Base-by-base conservation (phyloP, 2,329 filamentous ascomycete species). In the Mollisia scopiformis region DNA sequence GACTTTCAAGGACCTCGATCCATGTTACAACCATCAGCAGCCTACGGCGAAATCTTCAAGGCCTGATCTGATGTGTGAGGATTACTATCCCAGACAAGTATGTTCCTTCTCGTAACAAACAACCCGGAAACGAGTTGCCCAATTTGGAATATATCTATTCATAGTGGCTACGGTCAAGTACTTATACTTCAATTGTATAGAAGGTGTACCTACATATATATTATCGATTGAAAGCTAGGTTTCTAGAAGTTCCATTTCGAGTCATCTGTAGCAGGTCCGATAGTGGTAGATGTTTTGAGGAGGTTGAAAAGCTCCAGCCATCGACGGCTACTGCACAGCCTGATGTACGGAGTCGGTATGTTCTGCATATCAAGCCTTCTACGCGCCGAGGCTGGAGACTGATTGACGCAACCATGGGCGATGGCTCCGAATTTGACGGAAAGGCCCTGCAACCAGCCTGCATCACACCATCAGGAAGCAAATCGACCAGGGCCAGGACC, bases 351-450 rank as follows among this genome's bases (percentile, higher is more conserved):
- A 51, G 13, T 19, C 16, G 23, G 51, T 58, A 63, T 64, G 59
- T 62, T 64, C 57, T 62, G 59, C 62, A 61, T 63, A 60, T 52
- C 31, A 33, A 43, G 51, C 55, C 43, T 50, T 58, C 47, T 62
- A 62, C 59, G 53, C 62, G 62, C 62, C 56, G 62, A 61, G 47
- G 52, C 57, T 54, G 49, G 37, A 51, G 31, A 39, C 16, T 19
- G 58, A 39, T 49, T 47, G 37, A 59, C 52, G 39, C 39, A 53
- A 59, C 31, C 43, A 23, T 21, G 39, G 46, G 55, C 31, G 31
- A 23, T 21, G 39, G 46, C 23, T 19, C 53, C 35, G 53, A 41
- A 54, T 59, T 14, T 51, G 28, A 55, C 39, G 30, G 16, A 51
- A 55, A 13, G 49, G 51, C 41, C 28, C 23, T 47, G 23, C 43